Evolutionary conservation across 352 stramenopile genomes (phyloP).

Genomic region (Phytopythium litorale): DNA sequence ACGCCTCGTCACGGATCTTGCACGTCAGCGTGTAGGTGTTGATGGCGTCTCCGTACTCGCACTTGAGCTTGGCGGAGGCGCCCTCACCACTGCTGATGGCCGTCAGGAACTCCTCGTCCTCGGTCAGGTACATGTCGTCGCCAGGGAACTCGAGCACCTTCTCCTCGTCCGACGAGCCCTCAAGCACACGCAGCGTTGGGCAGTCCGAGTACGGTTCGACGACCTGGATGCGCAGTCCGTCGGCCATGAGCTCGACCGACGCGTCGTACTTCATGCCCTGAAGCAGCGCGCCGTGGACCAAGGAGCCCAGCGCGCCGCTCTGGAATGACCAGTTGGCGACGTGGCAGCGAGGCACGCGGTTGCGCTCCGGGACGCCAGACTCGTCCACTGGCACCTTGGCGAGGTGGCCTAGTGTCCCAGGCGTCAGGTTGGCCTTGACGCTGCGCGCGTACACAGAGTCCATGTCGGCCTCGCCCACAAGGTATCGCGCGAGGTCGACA

Average conservation of each 20-base stretch:
- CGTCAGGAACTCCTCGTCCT: constrained; percentile 31
- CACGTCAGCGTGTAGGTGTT: constrained; percentile 40
- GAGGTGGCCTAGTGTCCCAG: constrained; percentile 23
- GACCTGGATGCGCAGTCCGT: constrained; percentile 28
- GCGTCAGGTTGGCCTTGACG: constrained; percentile 36
- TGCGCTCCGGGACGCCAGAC: constrained; percentile 13
- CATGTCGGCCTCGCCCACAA: constrained; percentile 31
- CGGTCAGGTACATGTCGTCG: constrained; percentile 40
- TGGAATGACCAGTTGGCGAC: constrained; percentile 35
- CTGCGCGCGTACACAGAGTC: constrained; percentile 34
- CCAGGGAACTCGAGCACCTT: constrained; percentile 27
- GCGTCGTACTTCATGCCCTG: constrained; percentile 29
- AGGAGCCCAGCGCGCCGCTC: constrained; percentile 24
- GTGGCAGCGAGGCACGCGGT: constrained; percentile 29
- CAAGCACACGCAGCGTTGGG: constrained; percentile 26
- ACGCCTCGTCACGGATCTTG: constrained; percentile 34
- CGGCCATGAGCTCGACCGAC: constrained; percentile 32
- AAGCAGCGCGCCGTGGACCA: constrained; percentile 31
- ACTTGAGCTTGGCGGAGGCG: constrained; percentile 20
- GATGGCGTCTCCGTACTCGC: constrained; percentile 24
- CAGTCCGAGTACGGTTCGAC: constrained; percentile 36
- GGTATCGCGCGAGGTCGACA: constrained; percentile 27
- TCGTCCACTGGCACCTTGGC: constrained; percentile 32
- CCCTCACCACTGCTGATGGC: constrained; percentile 13
- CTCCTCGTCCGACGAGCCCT: constrained; percentile 24